A percentile compares a stretch with the other conserved stretches of the same genome.
These are phyloP conservation scores for Pythium guiyangense DNA, from an alignment of 352 stramenopile genomes.

Conservation along the genomic window DNA sequence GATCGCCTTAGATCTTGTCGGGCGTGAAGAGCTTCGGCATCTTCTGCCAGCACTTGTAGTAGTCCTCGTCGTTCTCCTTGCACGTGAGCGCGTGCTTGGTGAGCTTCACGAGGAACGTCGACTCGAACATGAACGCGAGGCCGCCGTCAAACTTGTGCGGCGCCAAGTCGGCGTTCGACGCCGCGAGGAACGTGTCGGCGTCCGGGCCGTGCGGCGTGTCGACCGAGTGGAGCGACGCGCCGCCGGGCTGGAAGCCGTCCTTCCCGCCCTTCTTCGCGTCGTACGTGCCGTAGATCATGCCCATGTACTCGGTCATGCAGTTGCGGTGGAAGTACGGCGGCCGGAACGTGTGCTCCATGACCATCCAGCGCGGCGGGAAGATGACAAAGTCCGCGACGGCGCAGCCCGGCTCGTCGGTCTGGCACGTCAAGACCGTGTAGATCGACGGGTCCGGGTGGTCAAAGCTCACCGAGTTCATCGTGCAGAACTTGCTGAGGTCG, in stretches of 20 bases:
- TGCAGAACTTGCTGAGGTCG: constrained; percentile 93
- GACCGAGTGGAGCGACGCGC: constrained; percentile 89
- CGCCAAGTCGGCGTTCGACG: constrained; percentile 74
- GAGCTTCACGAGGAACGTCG: constrained; percentile 88
- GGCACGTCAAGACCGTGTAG: constrained; percentile 96
- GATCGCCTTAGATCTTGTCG: constrained; percentile 9
- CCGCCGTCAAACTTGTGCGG: constrained; percentile 91
- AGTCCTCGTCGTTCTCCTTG: constrained; percentile 87
- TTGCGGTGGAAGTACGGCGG: constrained; percentile 96
- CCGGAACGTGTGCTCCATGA: constrained; percentile 87
- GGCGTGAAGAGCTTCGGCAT: constrained; percentile 88
- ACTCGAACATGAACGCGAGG: constrained; percentile 98
- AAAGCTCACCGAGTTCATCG: constrained; percentile 94
- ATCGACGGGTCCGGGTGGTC: constrained; percentile 97
- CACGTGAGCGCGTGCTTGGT: constrained; percentile 85
- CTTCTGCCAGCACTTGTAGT: constrained; percentile 92
- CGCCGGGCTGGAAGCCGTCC: constrained; percentile 89
- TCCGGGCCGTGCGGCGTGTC: constrained; percentile 93
- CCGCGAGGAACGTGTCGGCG: constrained; percentile 87
- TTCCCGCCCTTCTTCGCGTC: constrained; percentile 91
- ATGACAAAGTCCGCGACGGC: constrained; percentile 97
- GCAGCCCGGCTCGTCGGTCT: constrained; percentile 89
- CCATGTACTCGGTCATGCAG: constrained; percentile 98
- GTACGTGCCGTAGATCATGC: constrained; percentile 95
- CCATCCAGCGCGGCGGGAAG: constrained; percentile 96